A percentile compares a stretch with the other conserved stretches of the same genome.
Conservation (phyloP, 352 stramenopile species). For the Globisporangium barbulae region DNA sequence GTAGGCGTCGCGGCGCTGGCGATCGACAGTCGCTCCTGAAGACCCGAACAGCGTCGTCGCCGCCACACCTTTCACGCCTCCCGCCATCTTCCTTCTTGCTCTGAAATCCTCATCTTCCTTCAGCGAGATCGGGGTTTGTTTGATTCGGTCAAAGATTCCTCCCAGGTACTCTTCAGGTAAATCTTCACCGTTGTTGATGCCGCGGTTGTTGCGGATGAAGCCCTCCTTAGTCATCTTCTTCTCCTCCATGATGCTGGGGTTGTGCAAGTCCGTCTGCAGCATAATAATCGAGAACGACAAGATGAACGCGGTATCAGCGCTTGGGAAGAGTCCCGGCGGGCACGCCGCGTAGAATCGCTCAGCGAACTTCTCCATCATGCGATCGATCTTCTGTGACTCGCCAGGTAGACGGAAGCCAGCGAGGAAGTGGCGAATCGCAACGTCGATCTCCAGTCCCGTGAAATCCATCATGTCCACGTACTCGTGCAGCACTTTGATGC, state of each 20-base stretch:
- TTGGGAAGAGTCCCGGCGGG: constrained; percentile 88
- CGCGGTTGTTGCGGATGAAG: constrained; percentile 97
- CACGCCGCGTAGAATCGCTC: constrained; percentile 85
- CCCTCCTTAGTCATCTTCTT: constrained; percentile 97
- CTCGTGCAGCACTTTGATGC: constrained; percentile 92
- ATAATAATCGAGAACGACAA: constrained; percentile 93
- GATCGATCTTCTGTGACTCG: constrained; percentile 99
- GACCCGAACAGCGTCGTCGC: constrained; percentile 58
- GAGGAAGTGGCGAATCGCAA: constrained; percentile 97
- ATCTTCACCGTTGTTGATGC: constrained; percentile 96
- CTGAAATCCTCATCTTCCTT: constrained; percentile 94
- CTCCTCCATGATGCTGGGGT: constrained; percentile 96
- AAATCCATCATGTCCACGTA: constrained; percentile 98
- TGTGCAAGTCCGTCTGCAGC: constrained; percentile 96
- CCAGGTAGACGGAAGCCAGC: constrained; percentile 97
- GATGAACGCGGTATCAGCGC: constrained; percentile 98
- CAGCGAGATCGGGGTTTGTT: constrained; percentile 93
- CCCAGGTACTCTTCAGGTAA: constrained; percentile 92
- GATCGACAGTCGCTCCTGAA: constrained; percentile 51
- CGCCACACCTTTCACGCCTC: constrained; percentile 27
- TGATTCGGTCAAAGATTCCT: constrained; percentile 96
- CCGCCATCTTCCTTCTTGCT: constrained; percentile 23
- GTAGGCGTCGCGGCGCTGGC: constrained; percentile 75
- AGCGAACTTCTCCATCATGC: constrained; percentile 99
- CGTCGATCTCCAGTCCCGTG: constrained; percentile 92